Conservation (phyloP, 129 eudicot genomes). For the Flaveria bidentis region DNA sequence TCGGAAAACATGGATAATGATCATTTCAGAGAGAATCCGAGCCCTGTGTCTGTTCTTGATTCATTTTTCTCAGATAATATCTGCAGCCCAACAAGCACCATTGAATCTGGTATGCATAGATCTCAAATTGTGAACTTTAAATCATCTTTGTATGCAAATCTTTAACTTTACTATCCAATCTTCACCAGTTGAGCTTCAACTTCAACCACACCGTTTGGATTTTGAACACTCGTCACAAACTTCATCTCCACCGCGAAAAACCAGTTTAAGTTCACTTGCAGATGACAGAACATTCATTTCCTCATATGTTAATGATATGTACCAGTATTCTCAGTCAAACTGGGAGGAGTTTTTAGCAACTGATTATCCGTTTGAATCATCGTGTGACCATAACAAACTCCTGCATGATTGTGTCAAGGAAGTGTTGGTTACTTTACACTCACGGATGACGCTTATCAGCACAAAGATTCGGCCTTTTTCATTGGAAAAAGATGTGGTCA, state of each 20-base stretch:
- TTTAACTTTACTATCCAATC: slow-evolving; percentile 16
- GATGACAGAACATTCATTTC: slow-evolving; percentile 36
- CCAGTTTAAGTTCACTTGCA: slow-evolving; percentile 30
- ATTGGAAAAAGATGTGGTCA: slow-evolving; percentile 42
- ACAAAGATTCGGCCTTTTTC: slow-evolving; percentile 34
- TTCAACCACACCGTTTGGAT: slow-evolving; percentile 52
- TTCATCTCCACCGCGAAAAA: slow-evolving; percentile 31
- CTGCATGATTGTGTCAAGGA: slow-evolving; percentile 56
- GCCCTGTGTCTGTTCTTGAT: slow-evolving; percentile 78
- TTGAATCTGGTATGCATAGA: slow-evolving; percentile 43
- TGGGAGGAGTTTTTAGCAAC: slow-evolving; percentile 49
- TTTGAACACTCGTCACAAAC: slow-evolving; percentile 35
- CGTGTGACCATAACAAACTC: slow-evolving; percentile 47
- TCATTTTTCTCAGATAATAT: slow-evolving; percentile 49
- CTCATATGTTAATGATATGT: slow-evolving; percentile 35
- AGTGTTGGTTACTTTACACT: slow-evolving; percentile 40
- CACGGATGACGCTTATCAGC: slow-evolving; percentile 30
- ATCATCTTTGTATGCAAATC: not conserved
- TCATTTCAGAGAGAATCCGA: slow-evolving; percentile 54
- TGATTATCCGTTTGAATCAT: slow-evolving; percentile 23
- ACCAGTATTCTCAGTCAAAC: slow-evolving; percentile 39
- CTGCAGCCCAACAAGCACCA: slow-evolving; percentile 49
- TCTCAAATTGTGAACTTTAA: not conserved
- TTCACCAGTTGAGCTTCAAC: slow-evolving; percentile 41
- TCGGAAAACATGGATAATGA: slow-evolving; percentile 30